These are phyloP conservation scores for Picea glauca DNA, from an alignment of 75 land plant species.

Conservation along the genomic window DNA sequence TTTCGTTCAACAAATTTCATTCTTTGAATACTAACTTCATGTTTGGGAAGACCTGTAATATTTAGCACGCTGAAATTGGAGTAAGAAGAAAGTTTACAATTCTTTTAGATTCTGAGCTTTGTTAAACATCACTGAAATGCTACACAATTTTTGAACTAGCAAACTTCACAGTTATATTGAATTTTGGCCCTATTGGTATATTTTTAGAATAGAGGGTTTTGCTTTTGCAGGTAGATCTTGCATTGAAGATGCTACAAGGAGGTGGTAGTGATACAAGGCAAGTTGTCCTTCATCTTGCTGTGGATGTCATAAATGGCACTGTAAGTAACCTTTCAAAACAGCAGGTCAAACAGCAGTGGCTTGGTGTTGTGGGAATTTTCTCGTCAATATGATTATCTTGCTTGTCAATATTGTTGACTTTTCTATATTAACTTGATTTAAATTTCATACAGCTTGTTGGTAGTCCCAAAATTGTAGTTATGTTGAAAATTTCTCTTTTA, in stretches of 20 bases:
- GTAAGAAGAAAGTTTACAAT: no score
- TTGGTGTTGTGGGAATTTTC: background rate
- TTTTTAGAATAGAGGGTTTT: background rate
- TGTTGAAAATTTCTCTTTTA: background rate
- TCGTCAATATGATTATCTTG: background rate
- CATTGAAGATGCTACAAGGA: conserved; percentile 41
- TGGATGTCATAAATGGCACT: conserved; percentile 32
- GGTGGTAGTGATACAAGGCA: conserved; percentile 28
- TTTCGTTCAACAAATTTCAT: no score
- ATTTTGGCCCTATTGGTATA: background rate
- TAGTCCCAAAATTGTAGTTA: background rate
- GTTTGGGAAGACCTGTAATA: no score
- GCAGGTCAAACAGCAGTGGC: background rate
- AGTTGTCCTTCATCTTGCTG: conserved; percentile 23
- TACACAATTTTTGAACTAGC: background rate
- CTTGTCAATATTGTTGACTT: background rate
- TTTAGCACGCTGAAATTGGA: no score
- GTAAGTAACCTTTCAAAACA: conserved; percentile 23
- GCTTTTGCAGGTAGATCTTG: conserved; percentile 24
- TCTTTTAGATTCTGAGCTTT: no score
- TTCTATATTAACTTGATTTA: background rate
- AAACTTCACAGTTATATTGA: background rate
- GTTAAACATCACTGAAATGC: background rate
- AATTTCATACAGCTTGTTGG: background rate
- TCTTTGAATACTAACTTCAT: no score